Percentiles rank a stretch among this genome's conserved stretches.
Conservation (phyloP, 2,329 filamentous ascomycete genomes). For the Acephala macrosclerotiorum region DNA sequence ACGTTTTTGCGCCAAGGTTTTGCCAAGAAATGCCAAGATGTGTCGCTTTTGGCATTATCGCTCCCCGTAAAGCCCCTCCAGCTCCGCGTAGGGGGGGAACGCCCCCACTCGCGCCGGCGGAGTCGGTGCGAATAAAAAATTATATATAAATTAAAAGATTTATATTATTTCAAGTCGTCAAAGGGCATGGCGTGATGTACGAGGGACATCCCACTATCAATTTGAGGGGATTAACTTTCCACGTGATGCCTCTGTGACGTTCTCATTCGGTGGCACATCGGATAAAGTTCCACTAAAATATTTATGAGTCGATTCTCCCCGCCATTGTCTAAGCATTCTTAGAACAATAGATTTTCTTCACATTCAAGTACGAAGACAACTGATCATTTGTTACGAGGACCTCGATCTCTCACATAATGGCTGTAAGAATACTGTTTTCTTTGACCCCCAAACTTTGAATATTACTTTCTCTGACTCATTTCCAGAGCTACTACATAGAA, state of each 20-base stretch:
- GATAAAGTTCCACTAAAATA: background rate
- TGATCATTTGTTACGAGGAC: background rate
- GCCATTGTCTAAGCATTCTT: background rate
- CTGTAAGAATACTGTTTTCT: constrained; percentile 29
- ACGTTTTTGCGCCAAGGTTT: too few species aligned
- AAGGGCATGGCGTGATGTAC: too few species aligned
- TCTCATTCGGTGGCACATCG: background rate
- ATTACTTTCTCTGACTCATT: constrained; percentile 29
- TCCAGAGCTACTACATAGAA: constrained; percentile 73
- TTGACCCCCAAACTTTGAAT: constrained; percentile 14
- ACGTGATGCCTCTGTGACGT: too few species aligned
- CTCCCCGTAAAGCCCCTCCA: too few species aligned
- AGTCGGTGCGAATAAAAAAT: too few species aligned
- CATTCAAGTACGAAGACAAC: background rate
- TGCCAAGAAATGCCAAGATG: too few species aligned
- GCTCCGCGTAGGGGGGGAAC: too few species aligned
- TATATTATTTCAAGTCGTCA: too few species aligned
- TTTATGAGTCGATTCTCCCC: background rate
- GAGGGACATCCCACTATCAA: too few species aligned
- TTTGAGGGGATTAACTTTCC: background rate
- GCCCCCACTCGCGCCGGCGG: too few species aligned
- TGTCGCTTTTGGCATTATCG: too few species aligned
- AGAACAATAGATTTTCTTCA: background rate
- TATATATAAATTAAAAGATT: too few species aligned
- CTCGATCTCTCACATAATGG: constrained; percentile 24